phyloP scores from a whole-genome alignment of 441 rosid genomes.

The Populus tomentosa region DNA sequence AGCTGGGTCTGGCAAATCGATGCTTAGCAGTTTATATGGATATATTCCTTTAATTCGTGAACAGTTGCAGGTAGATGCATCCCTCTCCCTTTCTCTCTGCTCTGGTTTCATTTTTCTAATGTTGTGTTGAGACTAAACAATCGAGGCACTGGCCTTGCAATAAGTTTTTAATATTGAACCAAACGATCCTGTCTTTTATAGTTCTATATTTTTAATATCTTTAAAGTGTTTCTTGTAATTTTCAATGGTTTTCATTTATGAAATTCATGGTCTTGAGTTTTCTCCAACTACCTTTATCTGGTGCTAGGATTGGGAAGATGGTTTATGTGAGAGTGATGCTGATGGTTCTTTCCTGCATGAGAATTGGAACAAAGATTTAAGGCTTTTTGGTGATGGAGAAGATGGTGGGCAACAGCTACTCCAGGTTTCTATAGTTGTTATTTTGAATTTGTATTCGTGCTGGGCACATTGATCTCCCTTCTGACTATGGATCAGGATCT shows the following conservation, averaged over 20 bases:
- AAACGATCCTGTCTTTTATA: background rate
- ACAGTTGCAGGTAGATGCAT: constrained; percentile 59
- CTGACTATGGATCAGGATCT: background rate
- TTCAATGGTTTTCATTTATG: background rate
- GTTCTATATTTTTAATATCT: background rate
- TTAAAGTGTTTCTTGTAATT: background rate
- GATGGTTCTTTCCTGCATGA: constrained; percentile 92
- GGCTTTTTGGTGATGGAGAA: constrained; percentile 66
- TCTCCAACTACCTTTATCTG: constrained; percentile 5
- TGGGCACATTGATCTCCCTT: background rate
- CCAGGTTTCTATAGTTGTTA: constrained; percentile 47
- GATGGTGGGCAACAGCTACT: constrained; percentile 87
- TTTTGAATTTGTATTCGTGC: constrained; percentile 5
- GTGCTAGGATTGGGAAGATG: constrained; percentile 90
- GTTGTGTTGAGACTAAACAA: background rate
- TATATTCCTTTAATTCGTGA: constrained; percentile 65
- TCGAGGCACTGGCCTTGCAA: background rate
- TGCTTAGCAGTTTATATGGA: constrained; percentile 39
- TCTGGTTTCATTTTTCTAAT: background rate
- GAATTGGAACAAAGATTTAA: constrained; percentile 82
- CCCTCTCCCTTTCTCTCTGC: background rate
- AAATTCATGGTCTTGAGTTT: background rate
- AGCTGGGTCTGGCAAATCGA: constrained; percentile 47
- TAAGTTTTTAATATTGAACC: background rate
- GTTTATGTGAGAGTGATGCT: constrained; percentile 74